Evolutionary conservation across 2,329 filamentous ascomycete species (phyloP), one percentile per base, ranked within the genome.

Genomic region (Penicillium sp.): DNA sequence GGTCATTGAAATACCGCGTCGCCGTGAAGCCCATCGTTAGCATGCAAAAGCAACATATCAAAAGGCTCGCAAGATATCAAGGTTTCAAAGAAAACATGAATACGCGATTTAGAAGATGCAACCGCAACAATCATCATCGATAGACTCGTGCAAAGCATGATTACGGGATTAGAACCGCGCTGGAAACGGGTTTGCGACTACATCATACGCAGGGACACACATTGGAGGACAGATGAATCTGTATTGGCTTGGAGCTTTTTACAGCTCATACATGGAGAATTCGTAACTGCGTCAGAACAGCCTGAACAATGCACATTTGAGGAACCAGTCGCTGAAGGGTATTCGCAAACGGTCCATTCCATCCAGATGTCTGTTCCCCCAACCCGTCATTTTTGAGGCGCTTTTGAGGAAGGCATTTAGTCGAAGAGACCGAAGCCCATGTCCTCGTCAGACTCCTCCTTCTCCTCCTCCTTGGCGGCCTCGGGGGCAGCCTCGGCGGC

Each of bases 401-500:
- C 57, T 58, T 39, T 50, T 25, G 57, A 55, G 39, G 55, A 68
- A 67, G 48, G 63, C 71, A 70, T 68, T 79, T 80, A 82, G 81
- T 88, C 86, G 84, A 89, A 88, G 63, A 89, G 85, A 84, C 86
- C 86, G 78, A 84, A 86, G 81, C 91, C 84, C 91, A 94, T 89
- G 78, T 88, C 86, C 73, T 88, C 86, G 73, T 89, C 86, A 66
- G 84, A 86, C 78, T 87, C 92, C 87, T 89, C 86, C 81, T 88
- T 86, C 87, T 95, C 91, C 76, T 89, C 86, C 79, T 91, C 88
- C 82, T 89, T 88, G 76, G 84, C 83, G 79, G 88, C 87, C 76
- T 84, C 87, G 68, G 81, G 88, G 71, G 82, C 88, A 71, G 82
- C 90, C 72, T 83, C 90, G 70, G 82, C 88, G 71, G 83, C 89